Conservation (phyloP, 2,329 filamentous ascomycete species). For the Myriosclerotinia curreyana region DNA sequence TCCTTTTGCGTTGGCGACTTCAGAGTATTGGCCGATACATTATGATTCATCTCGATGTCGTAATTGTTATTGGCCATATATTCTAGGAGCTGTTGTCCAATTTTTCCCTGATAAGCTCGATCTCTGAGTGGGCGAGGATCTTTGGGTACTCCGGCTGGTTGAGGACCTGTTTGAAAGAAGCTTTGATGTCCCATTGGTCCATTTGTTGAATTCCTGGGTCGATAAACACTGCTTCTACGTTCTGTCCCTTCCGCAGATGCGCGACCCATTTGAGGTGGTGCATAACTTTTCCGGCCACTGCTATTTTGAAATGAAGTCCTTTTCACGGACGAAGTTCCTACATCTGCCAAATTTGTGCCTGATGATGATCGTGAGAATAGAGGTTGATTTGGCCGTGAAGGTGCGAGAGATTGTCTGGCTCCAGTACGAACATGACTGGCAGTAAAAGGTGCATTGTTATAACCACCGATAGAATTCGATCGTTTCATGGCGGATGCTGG, state of each 20-base stretch:
- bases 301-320: slow-evolving; percentile 74
- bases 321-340: slow-evolving; percentile 79
- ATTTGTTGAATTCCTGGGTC: slow-evolving; percentile 63
- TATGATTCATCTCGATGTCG: slow-evolving; percentile 96
- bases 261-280: slow-evolving; percentile 42
- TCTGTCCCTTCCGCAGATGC: slow-evolving; percentile 48
- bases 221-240: slow-evolving; percentile 80
- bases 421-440: slow-evolving; percentile 75
- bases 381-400: slow-evolving; percentile 79
- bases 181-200: slow-evolving; percentile 77
- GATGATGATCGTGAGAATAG: slow-evolving; percentile 83
- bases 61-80: slow-evolving; percentile 93
- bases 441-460: slow-evolving; percentile 61
- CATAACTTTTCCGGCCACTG: slow-evolving; percentile 58
- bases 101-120: slow-evolving; percentile 71
- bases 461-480: slow-evolving; percentile 71
- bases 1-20: slow-evolving; percentile 97
- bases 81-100: slow-evolving; percentile 86
- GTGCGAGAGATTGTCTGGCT: slow-evolving; percentile 80
- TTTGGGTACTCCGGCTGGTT: slow-evolving; percentile 74
- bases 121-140: slow-evolving; percentile 88
- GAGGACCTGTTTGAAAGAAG: slow-evolving; percentile 87
- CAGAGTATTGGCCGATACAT: slow-evolving; percentile 83
- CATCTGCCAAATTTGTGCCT: slow-evolving; percentile 73
- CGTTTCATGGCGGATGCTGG: slow-evolving; percentile 93